Evolutionary conservation across 495 filamentous ascomycete genomes (phyloP).

Genomic region (Antarctomyces pellizariae): DNA sequence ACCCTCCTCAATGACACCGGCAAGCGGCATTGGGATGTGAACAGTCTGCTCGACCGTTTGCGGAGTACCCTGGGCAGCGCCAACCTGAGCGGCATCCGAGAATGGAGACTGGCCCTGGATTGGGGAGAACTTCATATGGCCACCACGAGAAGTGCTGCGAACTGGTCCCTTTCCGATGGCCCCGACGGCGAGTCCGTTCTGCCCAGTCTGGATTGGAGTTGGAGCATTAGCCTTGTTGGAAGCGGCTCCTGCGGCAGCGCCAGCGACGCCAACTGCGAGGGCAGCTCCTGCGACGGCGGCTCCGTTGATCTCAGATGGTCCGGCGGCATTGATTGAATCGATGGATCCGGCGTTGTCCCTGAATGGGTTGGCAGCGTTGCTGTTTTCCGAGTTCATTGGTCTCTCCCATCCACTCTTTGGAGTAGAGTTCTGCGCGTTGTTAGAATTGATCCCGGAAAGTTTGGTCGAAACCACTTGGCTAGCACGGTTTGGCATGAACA

Average conservation of each 20-base stretch:
- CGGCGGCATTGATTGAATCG: constrained; percentile 10
- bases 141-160: neutral
- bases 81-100: constrained; percentile 12
- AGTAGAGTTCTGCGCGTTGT: constrained; percentile 11
- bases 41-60: too few relatives aligned
- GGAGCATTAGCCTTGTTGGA: constrained; percentile 11
- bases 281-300: constrained; percentile 20
- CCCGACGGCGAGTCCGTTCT: neutral
- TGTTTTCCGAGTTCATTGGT: constrained; percentile 20
- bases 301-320: constrained; percentile 6
- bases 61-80: constrained; percentile 12
- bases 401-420: constrained; percentile 22
- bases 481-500: constrained; percentile 52
- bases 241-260: constrained; percentile 13
- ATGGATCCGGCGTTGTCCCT: constrained; percentile 19
- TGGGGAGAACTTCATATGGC: neutral
- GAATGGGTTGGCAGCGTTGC: constrained; percentile 26
- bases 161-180: neutral
- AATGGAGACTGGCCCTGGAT: neutral
- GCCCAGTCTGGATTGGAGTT: too few relatives aligned
- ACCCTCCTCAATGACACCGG: too few relatives aligned
- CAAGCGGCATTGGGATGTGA: too few relatives aligned
- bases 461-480: constrained; percentile 16
- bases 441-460: constrained; percentile 2
- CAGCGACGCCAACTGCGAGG: constrained; percentile 16